Base-by-base conservation (phyloP, 2,329 filamentous ascomycete genomes). In the Penicillium sp. region DNA sequence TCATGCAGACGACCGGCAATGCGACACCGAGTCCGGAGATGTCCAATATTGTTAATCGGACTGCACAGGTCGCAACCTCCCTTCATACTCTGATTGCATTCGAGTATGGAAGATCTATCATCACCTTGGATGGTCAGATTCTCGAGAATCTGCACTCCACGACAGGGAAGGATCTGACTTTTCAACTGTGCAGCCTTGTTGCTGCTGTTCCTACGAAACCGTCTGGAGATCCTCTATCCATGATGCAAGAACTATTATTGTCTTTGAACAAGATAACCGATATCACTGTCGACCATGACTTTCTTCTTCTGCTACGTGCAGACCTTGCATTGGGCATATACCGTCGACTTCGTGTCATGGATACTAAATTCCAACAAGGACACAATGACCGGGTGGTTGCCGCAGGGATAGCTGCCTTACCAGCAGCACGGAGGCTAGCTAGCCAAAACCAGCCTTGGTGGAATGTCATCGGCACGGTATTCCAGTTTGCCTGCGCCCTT, bases 401-500 rank as follows among this genome's bases (percentile, higher is more conserved):
- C 9, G 60, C 66, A 14, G 69, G 70, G 1, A 62, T 60, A 22
- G 50, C 55, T 18, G 64, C 68, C 6, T 51, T 71, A 0, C 54
- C 56, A 7, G 68, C 70, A 3, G 64, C 69, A 4, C 55, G 56
- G 5, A 59, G 59, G 16, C 49, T 72, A 3, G 60, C 68, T 3
- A 58, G 62, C n/a, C 59, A 59, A 34, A 56, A 61, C 6, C 63
- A 59, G 14, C 69, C 69, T 3, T 73, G 70, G 70, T 74, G 71
- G 71, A 73, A 72, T 47, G 60, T 72, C 1, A 52, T 73, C 2
- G 65, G 66, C 39, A 66, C 66, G 0, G 61, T 67, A 0, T 74
- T 74, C 40, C 71, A 74, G 47, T 72, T 70, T 34, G 57, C 70
- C 8, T 73, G 70, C 50, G 64, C 70, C 23, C 56, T 69, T 3